Conservation (phyloP, 1,284 basidiomycete species). For the Takashimella koratensis region DNA sequence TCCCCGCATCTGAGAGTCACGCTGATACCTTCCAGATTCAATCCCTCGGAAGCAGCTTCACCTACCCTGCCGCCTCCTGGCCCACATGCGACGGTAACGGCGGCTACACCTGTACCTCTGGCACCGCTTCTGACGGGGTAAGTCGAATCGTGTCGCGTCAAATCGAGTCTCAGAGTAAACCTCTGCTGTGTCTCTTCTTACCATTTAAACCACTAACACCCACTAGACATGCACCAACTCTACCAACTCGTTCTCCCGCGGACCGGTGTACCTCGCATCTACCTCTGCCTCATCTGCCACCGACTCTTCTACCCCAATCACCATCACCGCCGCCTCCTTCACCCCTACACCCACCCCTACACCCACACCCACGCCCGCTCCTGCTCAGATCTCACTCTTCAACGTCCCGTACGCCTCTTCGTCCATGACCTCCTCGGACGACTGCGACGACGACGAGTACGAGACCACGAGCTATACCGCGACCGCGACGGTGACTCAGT, state of each 20-base stretch:
- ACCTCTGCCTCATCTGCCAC: not conserved
- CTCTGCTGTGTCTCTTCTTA: not conserved
- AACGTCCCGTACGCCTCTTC: not conserved
- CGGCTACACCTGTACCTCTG: not conserved
- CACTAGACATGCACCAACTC: not conserved
- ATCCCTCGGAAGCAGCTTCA: not conserved
- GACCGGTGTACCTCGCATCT: not conserved
- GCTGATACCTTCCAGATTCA: not conserved
- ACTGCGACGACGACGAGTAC: not conserved
- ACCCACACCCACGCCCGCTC: not conserved
- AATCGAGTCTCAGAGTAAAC: not conserved
- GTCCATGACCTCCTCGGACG: not conserved
- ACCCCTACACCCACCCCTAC: not conserved
- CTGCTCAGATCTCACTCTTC: not conserved
- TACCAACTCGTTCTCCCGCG: not conserved
- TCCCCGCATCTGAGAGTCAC: too few species aligned
- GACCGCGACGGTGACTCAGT: not conserved
- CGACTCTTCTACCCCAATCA: not conserved
- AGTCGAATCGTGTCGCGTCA: too few species aligned
- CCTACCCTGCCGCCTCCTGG: not conserved
- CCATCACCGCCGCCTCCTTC: not conserved
- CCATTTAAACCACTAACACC: not conserved
- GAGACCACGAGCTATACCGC: not conserved
- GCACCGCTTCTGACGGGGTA: not conserved
- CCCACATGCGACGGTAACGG: not conserved